Conservation (phyloP, 1,284 basidiomycete genomes). For the Tylopilus sp. region DNA sequence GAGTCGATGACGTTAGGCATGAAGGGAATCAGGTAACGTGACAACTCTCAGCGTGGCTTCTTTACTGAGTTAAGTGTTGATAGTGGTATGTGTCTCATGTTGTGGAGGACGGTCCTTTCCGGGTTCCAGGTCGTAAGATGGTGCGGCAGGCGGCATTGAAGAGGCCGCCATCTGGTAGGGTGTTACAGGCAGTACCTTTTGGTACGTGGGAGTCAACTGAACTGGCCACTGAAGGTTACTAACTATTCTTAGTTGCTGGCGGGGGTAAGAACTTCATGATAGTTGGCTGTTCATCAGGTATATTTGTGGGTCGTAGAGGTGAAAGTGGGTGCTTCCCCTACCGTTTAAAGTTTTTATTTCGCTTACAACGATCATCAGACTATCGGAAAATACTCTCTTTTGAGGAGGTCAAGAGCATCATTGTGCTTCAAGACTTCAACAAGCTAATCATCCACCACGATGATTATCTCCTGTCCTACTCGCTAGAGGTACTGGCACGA, state of each 20-base stretch:
- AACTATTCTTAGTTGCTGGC: constrained; percentile 43
- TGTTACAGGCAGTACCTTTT: constrained; percentile 70
- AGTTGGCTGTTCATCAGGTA: constrained; percentile 70
- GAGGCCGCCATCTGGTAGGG: constrained; percentile 63
- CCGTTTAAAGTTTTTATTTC: neutral
- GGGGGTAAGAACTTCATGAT: constrained; percentile 66
- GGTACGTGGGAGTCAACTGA: constrained; percentile 52
- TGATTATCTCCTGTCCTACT: constrained; percentile 68
- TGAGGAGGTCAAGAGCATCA: constrained; percentile 61
- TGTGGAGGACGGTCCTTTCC: constrained; percentile 72
- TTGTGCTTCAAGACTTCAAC: constrained; percentile 69
- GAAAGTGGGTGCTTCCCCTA: constrained; percentile 53
- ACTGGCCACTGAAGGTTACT: neutral
- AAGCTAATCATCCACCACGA: constrained; percentile 75
- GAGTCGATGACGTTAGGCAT: constrained; percentile 67
- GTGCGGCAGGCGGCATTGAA: constrained; percentile 41
- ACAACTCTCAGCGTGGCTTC: neutral
- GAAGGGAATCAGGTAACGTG: constrained; percentile 75
- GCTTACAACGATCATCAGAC: constrained; percentile 49
- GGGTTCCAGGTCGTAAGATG: constrained; percentile 51
- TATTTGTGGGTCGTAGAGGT: constrained; percentile 70
- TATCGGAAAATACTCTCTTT: constrained; percentile 66
- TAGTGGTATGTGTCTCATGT: constrained; percentile 75
- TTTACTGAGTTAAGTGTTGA: constrained; percentile 16
- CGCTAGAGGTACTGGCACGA: constrained; percentile 74